Conservation (phyloP, 2,329 filamentous ascomycete genomes). For the Rosellinia necatrix region DNA sequence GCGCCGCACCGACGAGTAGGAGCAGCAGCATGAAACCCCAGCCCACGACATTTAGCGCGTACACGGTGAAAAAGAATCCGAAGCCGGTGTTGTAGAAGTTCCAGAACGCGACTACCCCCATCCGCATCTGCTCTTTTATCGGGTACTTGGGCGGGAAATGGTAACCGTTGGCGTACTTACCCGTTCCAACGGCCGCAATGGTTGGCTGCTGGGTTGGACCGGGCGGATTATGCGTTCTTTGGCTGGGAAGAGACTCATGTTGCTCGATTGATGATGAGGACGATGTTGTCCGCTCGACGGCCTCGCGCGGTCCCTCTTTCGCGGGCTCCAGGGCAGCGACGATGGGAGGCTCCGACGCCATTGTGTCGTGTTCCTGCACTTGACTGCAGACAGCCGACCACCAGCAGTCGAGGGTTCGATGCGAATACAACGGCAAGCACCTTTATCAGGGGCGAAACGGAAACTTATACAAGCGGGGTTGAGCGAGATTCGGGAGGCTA, state of each 20-base stretch:
- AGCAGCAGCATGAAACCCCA: conserved; percentile 94
- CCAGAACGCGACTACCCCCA: conserved; percentile 67
- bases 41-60: conserved; percentile 80
- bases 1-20: conserved; percentile 74
- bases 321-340: background rate
- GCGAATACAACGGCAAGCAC: background rate
- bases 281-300: conserved; percentile 26
- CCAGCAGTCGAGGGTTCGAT: background rate
- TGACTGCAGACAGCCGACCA: conserved; percentile 10
- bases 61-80: conserved; percentile 78
- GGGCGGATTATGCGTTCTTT: conserved; percentile 27
- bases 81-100: conserved; percentile 75
- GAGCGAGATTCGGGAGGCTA: background rate
- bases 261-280: conserved; percentile 29
- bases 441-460: background rate
- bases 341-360: conserved; percentile 15
- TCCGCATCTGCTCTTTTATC: conserved; percentile 61
- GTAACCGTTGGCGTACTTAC: conserved; percentile 64
- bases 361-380: conserved; percentile 17
- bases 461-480: background rate
- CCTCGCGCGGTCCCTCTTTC: conserved; percentile 5
- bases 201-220: conserved; percentile 31
- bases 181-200: conserved; percentile 38
- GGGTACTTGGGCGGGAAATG: conserved; percentile 67
- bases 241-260: conserved; percentile 25